A percentile compares a stretch with the other conserved stretches of the same genome.
phyloP scores from a whole-genome alignment of 192 early-diverging fungal species.

The Neocallimastix lanati region DNA sequence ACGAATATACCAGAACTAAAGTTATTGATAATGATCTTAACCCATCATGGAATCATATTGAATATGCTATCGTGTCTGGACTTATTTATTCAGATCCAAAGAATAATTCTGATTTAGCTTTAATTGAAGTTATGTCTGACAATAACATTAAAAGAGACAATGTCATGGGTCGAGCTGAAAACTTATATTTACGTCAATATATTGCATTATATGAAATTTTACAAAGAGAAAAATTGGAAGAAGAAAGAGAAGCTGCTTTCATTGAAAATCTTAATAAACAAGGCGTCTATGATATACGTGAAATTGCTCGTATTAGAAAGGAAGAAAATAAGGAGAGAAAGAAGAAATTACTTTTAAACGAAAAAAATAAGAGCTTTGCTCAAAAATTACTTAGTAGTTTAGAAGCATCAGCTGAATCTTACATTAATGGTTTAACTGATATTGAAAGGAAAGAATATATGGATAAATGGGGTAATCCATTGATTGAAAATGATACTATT shows the following conservation, averaged over 20 bases:
- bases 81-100: not conserved
- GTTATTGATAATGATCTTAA: not conserved
- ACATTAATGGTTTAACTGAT: not conserved
- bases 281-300: not conserved
- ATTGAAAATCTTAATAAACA: not conserved
- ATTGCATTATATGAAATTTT: not conserved
- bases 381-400: not conserved
- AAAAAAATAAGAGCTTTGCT: not conserved
- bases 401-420: not conserved
- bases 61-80: not conserved
- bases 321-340: not conserved
- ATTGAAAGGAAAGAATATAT: not conserved
- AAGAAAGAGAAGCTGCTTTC: not conserved
- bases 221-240: not conserved
- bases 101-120: not conserved
- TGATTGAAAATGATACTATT: not conserved
- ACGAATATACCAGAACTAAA: not conserved
- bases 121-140: not conserved
- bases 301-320: not conserved
- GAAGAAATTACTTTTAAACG: not conserved
- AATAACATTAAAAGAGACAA: not conserved
- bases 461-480: not conserved
- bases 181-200: not conserved
- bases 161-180: not conserved
- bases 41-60: not conserved